These are phyloP conservation scores for Pichia membranifaciens DNA, from an alignment of 805 yeast species.

Conservation along the genomic window DNA sequence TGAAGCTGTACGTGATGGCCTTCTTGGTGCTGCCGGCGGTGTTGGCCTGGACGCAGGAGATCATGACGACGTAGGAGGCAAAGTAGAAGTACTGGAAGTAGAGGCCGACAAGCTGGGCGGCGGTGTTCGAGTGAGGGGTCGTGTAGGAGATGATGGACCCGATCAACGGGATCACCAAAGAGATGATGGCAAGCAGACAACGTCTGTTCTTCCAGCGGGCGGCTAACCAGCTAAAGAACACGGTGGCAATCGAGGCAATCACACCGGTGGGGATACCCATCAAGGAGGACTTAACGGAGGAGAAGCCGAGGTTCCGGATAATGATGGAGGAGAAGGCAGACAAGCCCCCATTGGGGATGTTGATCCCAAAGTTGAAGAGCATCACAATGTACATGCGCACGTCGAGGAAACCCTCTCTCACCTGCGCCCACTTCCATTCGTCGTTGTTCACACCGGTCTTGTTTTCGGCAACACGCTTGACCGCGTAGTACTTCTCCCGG, in stretches of 20 bases:
- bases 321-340: conserved; percentile 41
- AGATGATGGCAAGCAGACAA: conserved; percentile 7
- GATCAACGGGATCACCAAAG: conserved; percentile 2
- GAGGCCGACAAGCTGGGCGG: conserved; percentile 9
- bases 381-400: conserved; percentile 45
- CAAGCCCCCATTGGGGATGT: conserved; percentile 56
- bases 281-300: conserved; percentile 9
- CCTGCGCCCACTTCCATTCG: conserved; percentile 44
- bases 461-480: conserved; percentile 28
- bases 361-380: conserved; percentile 37
- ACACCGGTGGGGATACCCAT: conserved; percentile 17
- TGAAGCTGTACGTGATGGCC: conserved; percentile 40
- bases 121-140: background rate
- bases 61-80: conserved; percentile 19
- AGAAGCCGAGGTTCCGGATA: conserved; percentile 1
- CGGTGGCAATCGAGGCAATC: conserved; percentile 12
- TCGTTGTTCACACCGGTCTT: conserved; percentile 29
- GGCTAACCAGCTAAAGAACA: conserved; percentile 1
- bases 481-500: conserved; percentile 32
- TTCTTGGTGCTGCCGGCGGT: conserved; percentile 59
- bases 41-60: conserved; percentile 32
- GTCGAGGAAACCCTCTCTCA: conserved; percentile 49
- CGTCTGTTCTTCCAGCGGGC: conserved; percentile 1
- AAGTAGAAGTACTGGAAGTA: conserved; percentile 7
- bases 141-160: conserved; percentile 4